phyloP scores from a whole-genome alignment of 1,284 basidiomycete species.

The Cystobasidium pallidum region DNA sequence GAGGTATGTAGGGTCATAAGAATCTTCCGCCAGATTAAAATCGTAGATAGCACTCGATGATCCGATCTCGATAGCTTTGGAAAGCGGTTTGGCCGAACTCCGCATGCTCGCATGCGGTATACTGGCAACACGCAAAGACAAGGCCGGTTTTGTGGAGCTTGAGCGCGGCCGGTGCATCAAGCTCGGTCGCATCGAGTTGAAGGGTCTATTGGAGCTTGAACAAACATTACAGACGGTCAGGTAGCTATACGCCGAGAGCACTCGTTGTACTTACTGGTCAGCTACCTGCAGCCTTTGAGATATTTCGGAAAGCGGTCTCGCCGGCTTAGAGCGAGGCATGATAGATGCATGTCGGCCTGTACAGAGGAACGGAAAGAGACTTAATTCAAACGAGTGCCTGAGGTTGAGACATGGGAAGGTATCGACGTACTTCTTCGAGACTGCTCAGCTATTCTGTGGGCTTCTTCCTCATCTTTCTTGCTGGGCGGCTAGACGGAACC shows the following conservation, averaged over 20 bases:
- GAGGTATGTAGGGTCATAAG: slow-evolving; percentile 31
- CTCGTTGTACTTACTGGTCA: neutral
- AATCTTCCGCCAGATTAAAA: slow-evolving; percentile 19
- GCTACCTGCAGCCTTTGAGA: slow-evolving; percentile 2
- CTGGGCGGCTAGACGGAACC: slow-evolving; percentile 1
- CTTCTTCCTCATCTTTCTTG: slow-evolving; percentile 32
- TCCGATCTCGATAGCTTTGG: slow-evolving; percentile 27
- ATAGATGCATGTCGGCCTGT: slow-evolving; percentile 30
- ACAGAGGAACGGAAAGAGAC: neutral
- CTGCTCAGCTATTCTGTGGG: slow-evolving; percentile 8
- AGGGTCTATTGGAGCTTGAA: neutral
- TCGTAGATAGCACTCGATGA: slow-evolving; percentile 42
- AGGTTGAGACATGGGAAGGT: neutral
- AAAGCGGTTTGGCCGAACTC: neutral
- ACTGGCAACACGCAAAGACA: slow-evolving; percentile 10
- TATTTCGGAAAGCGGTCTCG: slow-evolving; percentile 39
- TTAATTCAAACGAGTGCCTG: neutral
- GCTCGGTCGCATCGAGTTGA: slow-evolving; percentile 10
- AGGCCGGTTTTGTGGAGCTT: slow-evolving; percentile 14
- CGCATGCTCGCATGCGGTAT: slow-evolving; percentile 10
- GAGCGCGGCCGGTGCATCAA: slow-evolving; percentile 11
- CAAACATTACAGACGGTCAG: neutral
- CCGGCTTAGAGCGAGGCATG: slow-evolving; percentile 32
- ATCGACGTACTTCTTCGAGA: slow-evolving; percentile 9
- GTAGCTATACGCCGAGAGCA: neutral